Evolutionary conservation across 208 protist genomes (phyloP).

Genomic region (Acanthamoeba triangularis): DNA sequence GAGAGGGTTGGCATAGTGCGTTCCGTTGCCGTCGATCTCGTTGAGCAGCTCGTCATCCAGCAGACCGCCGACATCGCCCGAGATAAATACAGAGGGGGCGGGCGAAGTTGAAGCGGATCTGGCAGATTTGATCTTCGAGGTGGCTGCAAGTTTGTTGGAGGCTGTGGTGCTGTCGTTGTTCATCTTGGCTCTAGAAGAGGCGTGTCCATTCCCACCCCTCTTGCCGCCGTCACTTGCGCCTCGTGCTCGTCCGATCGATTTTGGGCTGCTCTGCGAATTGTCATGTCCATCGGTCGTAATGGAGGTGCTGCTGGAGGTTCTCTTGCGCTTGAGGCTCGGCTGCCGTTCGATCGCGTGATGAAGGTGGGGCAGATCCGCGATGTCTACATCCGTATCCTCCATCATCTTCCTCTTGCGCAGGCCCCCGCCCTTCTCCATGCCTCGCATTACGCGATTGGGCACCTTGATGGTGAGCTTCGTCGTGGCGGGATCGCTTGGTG

Average conservation of each 20-base stretch:
- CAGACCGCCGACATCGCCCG: not conserved
- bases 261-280: not conserved
- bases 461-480: constrained; percentile 54
- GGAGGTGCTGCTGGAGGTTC: not conserved
- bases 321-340: constrained; percentile 10
- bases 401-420: not conserved
- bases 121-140: not conserved
- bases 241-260: not conserved
- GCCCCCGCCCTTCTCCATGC: constrained; percentile 3
- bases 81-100: not conserved
- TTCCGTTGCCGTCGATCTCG: too few species aligned
- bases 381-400: not conserved
- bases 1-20: not conserved
- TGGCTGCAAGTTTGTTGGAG: not conserved
- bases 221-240: not conserved
- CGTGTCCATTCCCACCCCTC: not conserved
- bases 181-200: too few species aligned
- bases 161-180: not conserved
- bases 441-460: constrained; percentile 60
- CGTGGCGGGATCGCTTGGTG: not conserved
- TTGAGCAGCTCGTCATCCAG: not conserved
- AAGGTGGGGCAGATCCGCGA: not conserved
- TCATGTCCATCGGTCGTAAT: not conserved
- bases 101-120: not conserved
- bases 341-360: not conserved